These are phyloP conservation scores for Thielaviopsis punctulata DNA, from an alignment of 2,329 filamentous ascomycete genomes.

Conservation along the genomic window DNA sequence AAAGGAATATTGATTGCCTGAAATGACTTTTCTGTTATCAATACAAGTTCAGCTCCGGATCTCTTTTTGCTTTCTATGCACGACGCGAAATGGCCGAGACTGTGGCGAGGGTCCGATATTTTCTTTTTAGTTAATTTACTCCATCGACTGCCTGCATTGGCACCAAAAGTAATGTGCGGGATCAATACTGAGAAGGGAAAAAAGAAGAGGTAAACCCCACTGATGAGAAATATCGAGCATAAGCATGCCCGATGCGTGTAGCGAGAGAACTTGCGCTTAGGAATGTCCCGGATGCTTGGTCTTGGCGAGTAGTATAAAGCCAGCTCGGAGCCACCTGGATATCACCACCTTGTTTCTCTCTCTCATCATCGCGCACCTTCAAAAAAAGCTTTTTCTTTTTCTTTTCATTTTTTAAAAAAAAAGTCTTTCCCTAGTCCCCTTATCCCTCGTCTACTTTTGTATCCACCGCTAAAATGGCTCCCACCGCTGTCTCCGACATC, in stretches of 20 bases:
- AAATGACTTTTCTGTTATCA: too few relatives aligned
- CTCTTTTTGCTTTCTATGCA: not conserved
- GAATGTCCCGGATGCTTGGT: too few relatives aligned
- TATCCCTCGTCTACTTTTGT: not conserved
- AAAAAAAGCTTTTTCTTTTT: not conserved
- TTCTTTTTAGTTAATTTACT: not conserved
- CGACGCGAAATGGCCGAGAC: not conserved
- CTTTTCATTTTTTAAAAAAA: not conserved
- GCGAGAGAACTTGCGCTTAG: too few relatives aligned
- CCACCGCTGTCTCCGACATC: conserved; percentile 10
- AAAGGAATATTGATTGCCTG: too few relatives aligned
- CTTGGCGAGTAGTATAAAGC: not conserved
- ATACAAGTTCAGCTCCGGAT: not conserved
- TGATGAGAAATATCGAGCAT: too few relatives aligned
- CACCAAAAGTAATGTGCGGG: too few relatives aligned
- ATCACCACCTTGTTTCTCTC: not conserved
- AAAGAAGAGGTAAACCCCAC: too few relatives aligned
- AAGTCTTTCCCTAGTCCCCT: not conserved
- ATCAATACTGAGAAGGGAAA: too few relatives aligned
- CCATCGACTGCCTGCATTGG: too few relatives aligned
- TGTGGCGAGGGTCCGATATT: not conserved
- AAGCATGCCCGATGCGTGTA: too few relatives aligned
- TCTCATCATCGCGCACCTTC: not conserved
- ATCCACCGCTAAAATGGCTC: conserved; percentile 10
- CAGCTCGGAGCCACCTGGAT: not conserved